Conservation (phyloP, 2,329 filamentous ascomycete genomes). For the Cladosporium sp. region DNA sequence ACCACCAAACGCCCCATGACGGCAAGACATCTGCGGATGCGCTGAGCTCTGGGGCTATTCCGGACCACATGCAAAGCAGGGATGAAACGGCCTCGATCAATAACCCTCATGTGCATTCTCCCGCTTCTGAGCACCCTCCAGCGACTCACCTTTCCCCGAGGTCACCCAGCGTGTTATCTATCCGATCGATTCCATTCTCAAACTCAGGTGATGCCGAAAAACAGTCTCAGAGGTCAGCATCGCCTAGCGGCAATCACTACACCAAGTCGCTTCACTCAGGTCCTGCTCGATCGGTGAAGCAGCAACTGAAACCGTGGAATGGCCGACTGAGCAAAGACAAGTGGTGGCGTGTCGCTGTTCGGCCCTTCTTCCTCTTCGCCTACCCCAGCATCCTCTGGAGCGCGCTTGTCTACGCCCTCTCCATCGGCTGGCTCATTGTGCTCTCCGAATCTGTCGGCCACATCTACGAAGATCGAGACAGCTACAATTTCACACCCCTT, state of each 20-base stretch:
- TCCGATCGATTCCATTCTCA: constrained; percentile 7
- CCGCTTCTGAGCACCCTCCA: neutral
- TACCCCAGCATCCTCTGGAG: constrained; percentile 92
- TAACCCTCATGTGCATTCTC: neutral
- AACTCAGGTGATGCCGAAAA: neutral
- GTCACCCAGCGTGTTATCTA: neutral
- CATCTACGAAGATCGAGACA: constrained; percentile 63
- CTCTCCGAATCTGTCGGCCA: constrained; percentile 79
- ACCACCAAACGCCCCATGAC: neutral
- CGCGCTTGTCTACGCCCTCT: constrained; percentile 74
- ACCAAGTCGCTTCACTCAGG: constrained; percentile 62
- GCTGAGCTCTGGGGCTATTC: neutral
- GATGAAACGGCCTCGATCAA: neutral
- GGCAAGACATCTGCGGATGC: neutral
- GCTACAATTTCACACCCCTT: constrained; percentile 75
- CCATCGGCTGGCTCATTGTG: constrained; percentile 92
- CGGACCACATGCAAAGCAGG: constrained; percentile 2
- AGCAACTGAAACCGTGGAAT: constrained; percentile 70
- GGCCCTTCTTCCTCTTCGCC: constrained; percentile 78
- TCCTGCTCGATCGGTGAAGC: constrained; percentile 63
- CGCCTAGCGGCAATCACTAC: constrained; percentile 43
- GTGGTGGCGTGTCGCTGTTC: constrained; percentile 69
- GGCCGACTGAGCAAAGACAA: constrained; percentile 71
- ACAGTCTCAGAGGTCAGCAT: neutral
- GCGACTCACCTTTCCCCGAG: neutral